Evolutionary conservation across 2,329 filamentous ascomycete genomes (phyloP), one percentile per base, ranked within the genome.

Genomic region (Verruconis gallopava): DNA sequence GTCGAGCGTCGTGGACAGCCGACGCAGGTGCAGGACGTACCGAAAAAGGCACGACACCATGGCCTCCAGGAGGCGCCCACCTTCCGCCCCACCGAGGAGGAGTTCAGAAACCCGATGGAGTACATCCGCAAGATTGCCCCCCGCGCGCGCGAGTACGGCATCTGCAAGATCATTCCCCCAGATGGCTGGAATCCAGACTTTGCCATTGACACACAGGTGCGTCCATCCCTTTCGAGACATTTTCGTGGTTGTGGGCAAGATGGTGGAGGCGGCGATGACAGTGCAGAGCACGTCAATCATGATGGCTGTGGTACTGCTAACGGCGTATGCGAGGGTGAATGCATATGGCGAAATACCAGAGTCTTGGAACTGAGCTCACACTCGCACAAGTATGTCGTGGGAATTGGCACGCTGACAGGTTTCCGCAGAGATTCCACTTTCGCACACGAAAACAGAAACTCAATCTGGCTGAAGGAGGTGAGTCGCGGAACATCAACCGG

Each of bases 401-500:
- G n/a, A n/a, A n/a, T n/a, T n/a, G n/a, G n/a, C n/a, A n/a, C n/a
- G n/a, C 12, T 36, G 11, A 13, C 11, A 36, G 9, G 32, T 22
- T 25, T 49, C 50, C 18, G 34, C 56, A 95, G 88, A 84, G 79
- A 62, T 98, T 98, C 55, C 91, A 98, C 61, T 98, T 98, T 58
- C 79, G 86, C 49, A 98, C 91, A 12, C 77, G 91, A 57, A 86
- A 93, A 59, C 91, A 98, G 61, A 89, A 96, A 62, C 70, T 98
- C 47, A 98, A 98, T 62, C 93, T 88, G 13, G 85, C 96, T 38
- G 91, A 98, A 81, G 91, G 91, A 71, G 91, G 86, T 93, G 75
- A 12, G 42, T 38, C 44, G 25, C 18, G 5, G n/a, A 13, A 17
- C 21, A n/a, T 21, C 5, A 20, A 17, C 4, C 20, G 13, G 25